phyloP scores from a whole-genome alignment of 179 eudicot genomes.

The Beta macrorhiza region DNA sequence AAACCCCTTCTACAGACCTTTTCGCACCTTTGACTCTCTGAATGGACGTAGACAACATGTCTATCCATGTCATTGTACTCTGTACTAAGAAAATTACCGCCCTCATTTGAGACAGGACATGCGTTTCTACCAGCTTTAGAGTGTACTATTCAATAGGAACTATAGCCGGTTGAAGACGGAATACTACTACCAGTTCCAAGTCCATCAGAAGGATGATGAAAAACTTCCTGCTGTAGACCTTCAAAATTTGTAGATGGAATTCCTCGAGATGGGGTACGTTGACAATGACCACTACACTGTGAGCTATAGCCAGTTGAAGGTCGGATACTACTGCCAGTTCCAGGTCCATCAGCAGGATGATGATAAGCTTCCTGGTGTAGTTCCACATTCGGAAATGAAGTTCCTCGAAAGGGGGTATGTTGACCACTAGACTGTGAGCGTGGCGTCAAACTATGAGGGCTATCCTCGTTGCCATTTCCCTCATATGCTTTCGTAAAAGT shows the following conservation, averaged over 20 bases:
- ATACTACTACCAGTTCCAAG: conserved; percentile 1
- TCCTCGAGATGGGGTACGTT: conserved; percentile 10
- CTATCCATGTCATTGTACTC: conserved; percentile 11
- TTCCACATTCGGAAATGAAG: conserved; percentile 2
- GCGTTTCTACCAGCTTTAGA: conserved; percentile 1
- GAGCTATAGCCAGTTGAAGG: not conserved
- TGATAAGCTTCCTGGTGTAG: conserved; percentile 4
- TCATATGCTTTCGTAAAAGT: not conserved
- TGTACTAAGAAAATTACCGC: conserved; percentile 5
- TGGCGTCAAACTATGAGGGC: conserved; percentile 30
- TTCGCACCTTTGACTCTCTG: conserved; percentile 16
- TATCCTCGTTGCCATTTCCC: conserved; percentile 9
- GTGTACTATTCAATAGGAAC: conserved; percentile 7
- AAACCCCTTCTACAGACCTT: not conserved
- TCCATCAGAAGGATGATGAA: conserved; percentile 14
- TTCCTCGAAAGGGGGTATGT: conserved; percentile 11
- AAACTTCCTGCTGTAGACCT: not conserved
- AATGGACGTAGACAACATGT: conserved; percentile 10
- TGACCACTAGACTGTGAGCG: conserved; percentile 21
- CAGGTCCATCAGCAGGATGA: conserved; percentile 17
- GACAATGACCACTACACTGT: conserved; percentile 17
- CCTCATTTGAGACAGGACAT: conserved; percentile 1
- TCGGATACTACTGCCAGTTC: not conserved
- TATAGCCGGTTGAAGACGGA: conserved; percentile 2
- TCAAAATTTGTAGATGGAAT: not conserved